Conservation (phyloP, 1,139 yeast genomes). For the Debaryomycetaceae sp. region DNA sequence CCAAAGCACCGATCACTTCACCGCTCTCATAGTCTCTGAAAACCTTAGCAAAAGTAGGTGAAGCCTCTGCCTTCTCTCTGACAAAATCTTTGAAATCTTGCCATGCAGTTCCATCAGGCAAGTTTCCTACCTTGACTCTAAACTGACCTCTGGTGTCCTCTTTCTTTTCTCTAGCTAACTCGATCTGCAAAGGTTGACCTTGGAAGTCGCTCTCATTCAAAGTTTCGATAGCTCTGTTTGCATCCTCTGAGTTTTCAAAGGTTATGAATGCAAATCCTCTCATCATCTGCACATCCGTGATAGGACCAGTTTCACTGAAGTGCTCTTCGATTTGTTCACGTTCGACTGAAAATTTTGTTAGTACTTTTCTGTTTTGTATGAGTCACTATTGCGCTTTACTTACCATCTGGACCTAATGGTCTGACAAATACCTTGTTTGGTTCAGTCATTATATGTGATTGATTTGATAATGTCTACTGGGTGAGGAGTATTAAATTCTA, state of each 20-base stretch:
- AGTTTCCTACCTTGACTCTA: slow-evolving; percentile 64
- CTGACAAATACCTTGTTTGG: slow-evolving; percentile 38
- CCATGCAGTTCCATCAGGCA: slow-evolving; percentile 79
- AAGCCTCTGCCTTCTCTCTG: slow-evolving; percentile 61
- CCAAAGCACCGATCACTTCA: slow-evolving; percentile 74
- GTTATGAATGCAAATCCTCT: slow-evolving; percentile 78
- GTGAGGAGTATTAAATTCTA: background rate
- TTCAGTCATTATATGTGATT: slow-evolving; percentile 18
- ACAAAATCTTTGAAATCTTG: slow-evolving; percentile 81
- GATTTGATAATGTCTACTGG: background rate
- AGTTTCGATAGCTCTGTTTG: slow-evolving; percentile 62
- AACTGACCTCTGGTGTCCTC: slow-evolving; percentile 65
- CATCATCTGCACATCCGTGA: slow-evolving; percentile 64
- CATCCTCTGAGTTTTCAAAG: slow-evolving; percentile 62
- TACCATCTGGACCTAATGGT: slow-evolving; percentile 35
- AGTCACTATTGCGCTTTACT: slow-evolving; percentile 8
- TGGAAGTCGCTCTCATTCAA: slow-evolving; percentile 55
- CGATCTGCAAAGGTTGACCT: slow-evolving; percentile 64
- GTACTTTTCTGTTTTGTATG: slow-evolving; percentile 7
- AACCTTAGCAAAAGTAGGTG: slow-evolving; percentile 72
- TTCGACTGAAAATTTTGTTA: slow-evolving; percentile 24
- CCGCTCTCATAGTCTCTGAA: slow-evolving; percentile 55
- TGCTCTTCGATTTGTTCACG: slow-evolving; percentile 64
- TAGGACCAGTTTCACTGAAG: slow-evolving; percentile 61
- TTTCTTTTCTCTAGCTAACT: slow-evolving; percentile 61